Evolutionary conservation across 192 early-diverging fungal species (phyloP).

Genomic region (Coemansia sp.): DNA sequence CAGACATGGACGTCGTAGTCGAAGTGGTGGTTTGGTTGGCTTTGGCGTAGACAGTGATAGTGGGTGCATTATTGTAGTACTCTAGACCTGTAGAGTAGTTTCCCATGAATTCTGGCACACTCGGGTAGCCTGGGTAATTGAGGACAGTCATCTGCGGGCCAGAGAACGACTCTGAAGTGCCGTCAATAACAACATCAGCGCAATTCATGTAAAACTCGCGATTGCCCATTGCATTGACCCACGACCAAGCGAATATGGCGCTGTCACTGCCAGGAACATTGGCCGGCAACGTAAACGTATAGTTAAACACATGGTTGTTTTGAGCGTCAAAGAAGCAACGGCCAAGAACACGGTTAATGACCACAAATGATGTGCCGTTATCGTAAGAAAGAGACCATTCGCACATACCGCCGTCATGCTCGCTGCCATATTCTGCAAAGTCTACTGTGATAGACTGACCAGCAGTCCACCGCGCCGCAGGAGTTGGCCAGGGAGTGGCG

Average conservation of each 20-base stretch:
- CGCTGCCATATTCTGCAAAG: slow-evolving; percentile 30
- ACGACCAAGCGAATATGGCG: slow-evolving; percentile 61
- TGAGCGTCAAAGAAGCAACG: slow-evolving; percentile 25
- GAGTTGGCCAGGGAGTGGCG: slow-evolving; percentile 22
- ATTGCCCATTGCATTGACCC: slow-evolving; percentile 64
- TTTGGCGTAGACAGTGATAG: slow-evolving; percentile 22
- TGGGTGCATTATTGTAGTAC: slow-evolving; percentile 10
- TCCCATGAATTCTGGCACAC: slow-evolving; percentile 44
- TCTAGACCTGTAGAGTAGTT: slow-evolving; percentile 12
- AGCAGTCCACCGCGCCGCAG: slow-evolving; percentile 23
- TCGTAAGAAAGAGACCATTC: slow-evolving; percentile 63
- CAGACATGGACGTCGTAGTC: not conserved
- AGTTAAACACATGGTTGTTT: slow-evolving; percentile 2
- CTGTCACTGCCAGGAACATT: slow-evolving; percentile 47
- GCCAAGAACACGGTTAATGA: slow-evolving; percentile 36
- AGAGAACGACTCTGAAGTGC: slow-evolving; percentile 6
- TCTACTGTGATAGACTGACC: slow-evolving; percentile 28
- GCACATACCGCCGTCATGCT: slow-evolving; percentile 63
- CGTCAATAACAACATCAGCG: slow-evolving; percentile 19
- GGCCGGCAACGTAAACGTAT: slow-evolving; percentile 46
- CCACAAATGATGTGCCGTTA: slow-evolving; percentile 56
- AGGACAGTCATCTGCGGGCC: slow-evolving; percentile 19
- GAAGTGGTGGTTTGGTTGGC: not conserved
- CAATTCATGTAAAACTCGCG: slow-evolving; percentile 47
- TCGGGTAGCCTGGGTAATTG: slow-evolving; percentile 34